Evolutionary conservation across 495 filamentous ascomycete genomes (phyloP).

Genomic region (Lasiosphaeris hirsuta): DNA sequence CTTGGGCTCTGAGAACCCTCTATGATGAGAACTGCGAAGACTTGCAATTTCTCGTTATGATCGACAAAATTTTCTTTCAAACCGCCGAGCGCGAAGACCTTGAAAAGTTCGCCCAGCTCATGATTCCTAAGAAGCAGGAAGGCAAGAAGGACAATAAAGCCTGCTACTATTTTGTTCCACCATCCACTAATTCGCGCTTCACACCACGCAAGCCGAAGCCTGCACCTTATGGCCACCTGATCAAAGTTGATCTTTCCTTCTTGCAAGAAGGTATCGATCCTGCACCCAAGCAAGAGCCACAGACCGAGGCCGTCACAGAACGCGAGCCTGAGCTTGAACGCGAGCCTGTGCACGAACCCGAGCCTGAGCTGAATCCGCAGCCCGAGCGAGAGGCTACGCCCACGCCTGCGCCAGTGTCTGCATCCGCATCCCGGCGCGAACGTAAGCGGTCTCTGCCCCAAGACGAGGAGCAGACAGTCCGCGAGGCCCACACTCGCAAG

Average conservation of each 20-base stretch:
- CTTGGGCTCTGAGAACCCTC: slow-evolving; percentile 51
- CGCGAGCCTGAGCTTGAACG: slow-evolving; percentile 8
- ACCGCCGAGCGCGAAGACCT: slow-evolving; percentile 42
- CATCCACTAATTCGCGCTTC: slow-evolving; percentile 26
- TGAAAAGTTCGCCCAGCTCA: slow-evolving; percentile 39
- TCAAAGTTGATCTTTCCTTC: slow-evolving; percentile 35
- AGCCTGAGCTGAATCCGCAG: neutral
- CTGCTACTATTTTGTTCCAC: slow-evolving; percentile 46
- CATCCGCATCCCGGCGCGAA: slow-evolving; percentile 4
- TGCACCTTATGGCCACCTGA: slow-evolving; percentile 41
- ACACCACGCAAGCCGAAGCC: slow-evolving; percentile 37
- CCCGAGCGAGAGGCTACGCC: slow-evolving; percentile 3
- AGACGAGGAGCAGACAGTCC: neutral
- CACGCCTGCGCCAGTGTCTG: neutral
- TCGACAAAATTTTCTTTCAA: slow-evolving; percentile 46
- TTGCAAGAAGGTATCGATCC: slow-evolving; percentile 16
- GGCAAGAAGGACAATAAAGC: slow-evolving; percentile 46
- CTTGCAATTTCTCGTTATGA: slow-evolving; percentile 41
- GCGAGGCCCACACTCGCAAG: slow-evolving; percentile 25
- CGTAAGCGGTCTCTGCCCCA: slow-evolving; percentile 1
- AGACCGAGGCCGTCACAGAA: slow-evolving; percentile 14
- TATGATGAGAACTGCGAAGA: slow-evolving; percentile 47
- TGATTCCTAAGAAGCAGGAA: slow-evolving; percentile 47
- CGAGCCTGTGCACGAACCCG: slow-evolving; percentile 6
- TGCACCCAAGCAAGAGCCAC: slow-evolving; percentile 6